A percentile compares a stretch with the other conserved stretches of the same genome.
Conservation (phyloP, 2,329 filamentous ascomycete species). For the Seiridium unicorne region DNA sequence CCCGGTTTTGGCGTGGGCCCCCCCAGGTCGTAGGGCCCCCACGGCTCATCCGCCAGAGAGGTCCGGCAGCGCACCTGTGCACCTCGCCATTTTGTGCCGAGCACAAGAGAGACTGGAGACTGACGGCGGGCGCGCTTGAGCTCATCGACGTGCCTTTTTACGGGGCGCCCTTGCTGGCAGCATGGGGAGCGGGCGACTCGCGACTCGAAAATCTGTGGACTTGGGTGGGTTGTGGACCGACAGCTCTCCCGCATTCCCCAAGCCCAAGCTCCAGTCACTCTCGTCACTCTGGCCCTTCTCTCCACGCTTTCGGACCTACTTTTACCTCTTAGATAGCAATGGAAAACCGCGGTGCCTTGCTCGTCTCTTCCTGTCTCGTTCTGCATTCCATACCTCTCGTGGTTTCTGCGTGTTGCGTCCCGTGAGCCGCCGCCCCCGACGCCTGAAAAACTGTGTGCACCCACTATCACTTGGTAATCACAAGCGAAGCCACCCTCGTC, state of each 20-base stretch:
- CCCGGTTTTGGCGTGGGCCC: constrained; percentile 7
- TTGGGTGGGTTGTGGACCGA: background rate
- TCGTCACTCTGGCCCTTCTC: background rate
- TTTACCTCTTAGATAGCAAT: constrained; percentile 1
- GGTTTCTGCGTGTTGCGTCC: background rate
- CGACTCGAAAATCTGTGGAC: background rate
- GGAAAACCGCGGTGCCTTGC: background rate
- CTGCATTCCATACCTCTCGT: background rate
- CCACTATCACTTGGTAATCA: background rate
- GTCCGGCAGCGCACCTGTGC: background rate
- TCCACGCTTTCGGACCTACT: background rate
- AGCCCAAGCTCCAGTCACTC: background rate
- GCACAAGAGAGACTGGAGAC: background rate
- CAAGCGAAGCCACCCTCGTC: background rate
- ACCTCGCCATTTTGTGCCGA: background rate
- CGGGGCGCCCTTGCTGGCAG: background rate
- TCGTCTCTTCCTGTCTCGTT: background rate
- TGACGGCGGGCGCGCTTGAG: background rate
- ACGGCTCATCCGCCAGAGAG: no score
- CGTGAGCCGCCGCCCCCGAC: background rate
- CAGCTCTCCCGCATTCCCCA: background rate
- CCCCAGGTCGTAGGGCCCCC: background rate
- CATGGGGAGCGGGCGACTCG: background rate
- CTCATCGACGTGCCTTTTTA: background rate
- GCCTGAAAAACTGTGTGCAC: no score